Percentiles rank a stretch among this genome's conserved stretches.
These are phyloP conservation scores for Xerocomellus dryophilus DNA, from an alignment of 768 basidiomycete genomes.

Conservation along the genomic window DNA sequence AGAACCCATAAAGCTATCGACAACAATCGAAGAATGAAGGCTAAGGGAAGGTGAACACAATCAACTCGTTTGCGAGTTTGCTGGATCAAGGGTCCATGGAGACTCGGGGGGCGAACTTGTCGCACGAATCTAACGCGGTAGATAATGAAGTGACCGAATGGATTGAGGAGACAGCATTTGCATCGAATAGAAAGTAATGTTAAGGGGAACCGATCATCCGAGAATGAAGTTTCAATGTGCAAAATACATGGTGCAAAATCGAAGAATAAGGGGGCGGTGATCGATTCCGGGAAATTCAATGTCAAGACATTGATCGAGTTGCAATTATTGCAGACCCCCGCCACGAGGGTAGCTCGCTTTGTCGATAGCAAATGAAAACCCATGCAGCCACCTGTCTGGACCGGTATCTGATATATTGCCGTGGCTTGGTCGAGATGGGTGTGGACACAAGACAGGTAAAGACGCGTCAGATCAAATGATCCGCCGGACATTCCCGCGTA, in stretches of 20 bases:
- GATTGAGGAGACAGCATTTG: constrained; percentile 2
- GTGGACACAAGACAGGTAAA: constrained; percentile 21
- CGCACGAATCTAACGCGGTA: constrained; percentile 5
- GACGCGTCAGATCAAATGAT: constrained; percentile 18
- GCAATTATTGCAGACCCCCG: constrained; percentile 1
- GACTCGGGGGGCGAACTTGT: constrained; percentile 4
- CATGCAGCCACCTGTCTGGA: constrained; percentile 12
- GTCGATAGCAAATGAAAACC: constrained; percentile 14
- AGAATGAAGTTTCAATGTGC: constrained; percentile 12
- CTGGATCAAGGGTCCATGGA: constrained; percentile 19
- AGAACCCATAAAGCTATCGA: constrained; percentile 4
- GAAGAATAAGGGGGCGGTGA: constrained; percentile 3
- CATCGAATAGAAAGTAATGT: constrained; percentile 5
- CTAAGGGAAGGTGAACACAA: constrained; percentile 8
- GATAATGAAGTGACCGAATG: not conserved
- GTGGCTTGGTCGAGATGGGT: constrained; percentile 12
- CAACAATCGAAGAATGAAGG: constrained; percentile 3
- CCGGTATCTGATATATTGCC: constrained; percentile 8
- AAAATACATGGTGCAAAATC: constrained; percentile 3
- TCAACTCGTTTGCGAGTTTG: not conserved
- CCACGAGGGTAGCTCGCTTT: constrained; percentile 23
- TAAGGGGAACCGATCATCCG: constrained; percentile 2
- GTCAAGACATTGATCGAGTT: constrained; percentile 13
- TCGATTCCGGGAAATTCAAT: constrained; percentile 7
- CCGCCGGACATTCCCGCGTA: constrained; percentile 23